Evolutionary conservation across 192 early-diverging fungal genomes (phyloP).

Genomic region (Spizellomyces punctatus): DNA sequence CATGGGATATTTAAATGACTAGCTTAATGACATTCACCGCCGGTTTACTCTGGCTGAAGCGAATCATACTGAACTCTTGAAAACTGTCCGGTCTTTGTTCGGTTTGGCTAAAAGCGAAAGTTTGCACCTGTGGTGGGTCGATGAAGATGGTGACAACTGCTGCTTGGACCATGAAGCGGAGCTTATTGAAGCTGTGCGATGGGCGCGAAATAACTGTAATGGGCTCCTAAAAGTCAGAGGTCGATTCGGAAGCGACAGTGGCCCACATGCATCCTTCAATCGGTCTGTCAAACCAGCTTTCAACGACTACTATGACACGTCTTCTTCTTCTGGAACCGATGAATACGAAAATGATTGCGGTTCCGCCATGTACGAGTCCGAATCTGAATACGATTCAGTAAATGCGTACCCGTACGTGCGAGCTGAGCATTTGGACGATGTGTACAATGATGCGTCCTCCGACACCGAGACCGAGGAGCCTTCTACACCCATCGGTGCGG

Average conservation of each 20-base stretch:
- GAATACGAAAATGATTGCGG: background rate
- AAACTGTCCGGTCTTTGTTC: slow-evolving; percentile 16
- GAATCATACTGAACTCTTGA: slow-evolving; percentile 16
- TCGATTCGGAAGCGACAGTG: background rate
- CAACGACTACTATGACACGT: too few relatives aligned
- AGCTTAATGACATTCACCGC: too few relatives aligned
- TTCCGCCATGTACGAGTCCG: background rate
- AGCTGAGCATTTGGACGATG: background rate
- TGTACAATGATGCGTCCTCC: background rate
- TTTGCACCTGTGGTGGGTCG: slow-evolving; percentile 21
- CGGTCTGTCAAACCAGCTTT: too few relatives aligned
- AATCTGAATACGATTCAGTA: background rate
- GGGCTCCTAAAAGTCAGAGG: slow-evolving; percentile 9
- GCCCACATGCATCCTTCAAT: too few relatives aligned
- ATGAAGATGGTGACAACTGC: slow-evolving; percentile 30
- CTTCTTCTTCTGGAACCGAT: background rate
- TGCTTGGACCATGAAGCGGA: slow-evolving; percentile 11
- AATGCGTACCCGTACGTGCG: background rate
- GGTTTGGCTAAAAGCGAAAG: background rate
- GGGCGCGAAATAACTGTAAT: background rate
- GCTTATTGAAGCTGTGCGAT: slow-evolving; percentile 15
- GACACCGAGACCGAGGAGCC: slow-evolving; percentile 12
- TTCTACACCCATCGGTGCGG: background rate
- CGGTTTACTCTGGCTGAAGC: too few relatives aligned
- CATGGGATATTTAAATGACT: too few relatives aligned